phyloP scores from a whole-genome alignment of 768 basidiomycete genomes.

The Dentipellis fragilis region DNA sequence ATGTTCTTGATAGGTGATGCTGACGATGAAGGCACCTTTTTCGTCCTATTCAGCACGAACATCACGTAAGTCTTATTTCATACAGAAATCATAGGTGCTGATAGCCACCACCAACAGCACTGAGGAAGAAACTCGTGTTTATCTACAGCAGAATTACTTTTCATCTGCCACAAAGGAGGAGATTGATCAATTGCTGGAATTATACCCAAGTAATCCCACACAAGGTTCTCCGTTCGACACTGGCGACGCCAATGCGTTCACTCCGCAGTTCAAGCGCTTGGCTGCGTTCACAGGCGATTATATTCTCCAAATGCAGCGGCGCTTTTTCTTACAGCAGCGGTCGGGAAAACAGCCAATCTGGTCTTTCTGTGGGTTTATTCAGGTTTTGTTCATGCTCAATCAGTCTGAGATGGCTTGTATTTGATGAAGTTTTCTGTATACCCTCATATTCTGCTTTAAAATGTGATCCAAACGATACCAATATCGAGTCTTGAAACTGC shows the following conservation, averaged over 20 bases:
- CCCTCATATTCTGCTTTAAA: no score
- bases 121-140: neutral
- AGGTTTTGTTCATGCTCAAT: no score
- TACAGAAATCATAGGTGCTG: neutral
- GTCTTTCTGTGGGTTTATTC: neutral
- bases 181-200: neutral
- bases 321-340: neutral
- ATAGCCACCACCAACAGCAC: neutral
- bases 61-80: neutral
- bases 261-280: constrained; percentile 19
- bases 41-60: neutral
- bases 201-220: neutral
- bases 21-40: constrained; percentile 12
- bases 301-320: neutral
- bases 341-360: neutral
- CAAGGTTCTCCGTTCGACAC: constrained; percentile 4
- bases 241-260: constrained; percentile 1
- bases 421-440: no score
- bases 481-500: no score
- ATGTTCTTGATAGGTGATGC: constrained; percentile 8
- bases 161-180: neutral
- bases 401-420: no score
- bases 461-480: no score
- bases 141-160: neutral
- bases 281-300: constrained; percentile 19